Evolutionary conservation across 2,329 filamentous ascomycete genomes (phyloP), one percentile per base, ranked within the genome.

Genomic region (Pseudogymnoascus sp.): DNA sequence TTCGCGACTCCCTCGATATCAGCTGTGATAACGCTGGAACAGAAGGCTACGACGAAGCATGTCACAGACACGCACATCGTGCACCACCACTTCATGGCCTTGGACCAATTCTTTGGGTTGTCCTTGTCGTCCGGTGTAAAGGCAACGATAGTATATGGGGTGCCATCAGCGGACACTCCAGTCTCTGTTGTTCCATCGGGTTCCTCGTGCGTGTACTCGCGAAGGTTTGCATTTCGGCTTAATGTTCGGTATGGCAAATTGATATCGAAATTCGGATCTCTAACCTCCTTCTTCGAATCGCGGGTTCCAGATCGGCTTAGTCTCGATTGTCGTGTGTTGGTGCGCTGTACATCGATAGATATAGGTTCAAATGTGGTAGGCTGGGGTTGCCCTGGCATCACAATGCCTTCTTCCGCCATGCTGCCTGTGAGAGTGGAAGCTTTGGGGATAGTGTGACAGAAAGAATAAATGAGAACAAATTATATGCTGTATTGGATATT

Each of bases 41-140:
- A 30, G 30, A 66, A 66, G 0, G 88, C 86, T 49, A 90, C 88
- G 41, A 89, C 86, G 71, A 91, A 91, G 70, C 88, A 91, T 1
- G 87, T 90, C 22, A 83, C 66, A 1, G 91, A 89, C 0, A 96
- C 90, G 14, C 91, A 85, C 87, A 95, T 91, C 23, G 91, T 96
- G 71, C 84, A 87, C 70, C 87, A 90, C 90, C 90, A 93, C 75
- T 92, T 94, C 73, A 79, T 88, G 1, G 76, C 78, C 73, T 91
- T 91, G 62, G 82, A 84, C 89, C 89, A 94, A 74, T 93, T 94
- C 80, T 93, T 93, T 0, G 91, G 90, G 70, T 93, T 93, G 66
- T 87, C 88, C 0, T 84, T 82, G 72, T 94, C 90, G 63, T 85
- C 77, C 2, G 86, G 80, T 3, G 80, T 82, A 71, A 94, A 96